Base-by-base conservation (phyloP, 177 flowering plant species). In the Vitis hybrid region DNA sequence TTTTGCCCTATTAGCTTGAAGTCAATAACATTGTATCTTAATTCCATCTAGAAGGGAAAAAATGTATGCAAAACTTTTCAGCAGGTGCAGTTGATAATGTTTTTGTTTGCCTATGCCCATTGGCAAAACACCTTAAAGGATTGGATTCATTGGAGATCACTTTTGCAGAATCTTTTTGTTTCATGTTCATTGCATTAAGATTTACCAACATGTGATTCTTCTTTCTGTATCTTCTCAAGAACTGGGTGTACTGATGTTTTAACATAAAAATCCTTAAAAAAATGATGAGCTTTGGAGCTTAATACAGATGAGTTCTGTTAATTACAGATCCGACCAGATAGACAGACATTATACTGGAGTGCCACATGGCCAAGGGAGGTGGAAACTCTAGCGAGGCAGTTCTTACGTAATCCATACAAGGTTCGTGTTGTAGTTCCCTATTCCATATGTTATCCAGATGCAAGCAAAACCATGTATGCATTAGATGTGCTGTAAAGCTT, bases 351-450 rank as follows among this genome's bases (percentile, higher is more conserved):
- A 52, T 94, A 92, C 70, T 96, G 99, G 99, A 96, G 99, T 78
- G 99, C 98, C 45, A 96, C 99, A 71, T 96, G 99, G 99, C 99
- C 99, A 59, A 87, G 73, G 78, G 99, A 96, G 78, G 99, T 96
- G 65, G 98, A 96, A 78, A 66, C 84, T 51, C 78, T 96, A 51
- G 98, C 98, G 31, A 87, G 97, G 75, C 97, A 90, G 75, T 96
- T 94, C 64, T 74, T 96, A n/a, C 89, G 80, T 26, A 86, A 89
- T 75, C 84, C 99, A 56, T 96, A 92, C 78, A 96, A 94, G 97
- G 99, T 96, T 57, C 64, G 67, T 75, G 12, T 33, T 45, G 15
- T 56, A 50, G 16, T 64, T 51, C 2, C 49, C 4, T 1, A 26
- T 15, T n/a, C 20, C 16, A 55, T 67, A 52, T 31, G 45, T 53